These are phyloP conservation scores for Salix arbutifolia DNA, from an alignment of 345 rosid species.

Conservation along the genomic window DNA sequence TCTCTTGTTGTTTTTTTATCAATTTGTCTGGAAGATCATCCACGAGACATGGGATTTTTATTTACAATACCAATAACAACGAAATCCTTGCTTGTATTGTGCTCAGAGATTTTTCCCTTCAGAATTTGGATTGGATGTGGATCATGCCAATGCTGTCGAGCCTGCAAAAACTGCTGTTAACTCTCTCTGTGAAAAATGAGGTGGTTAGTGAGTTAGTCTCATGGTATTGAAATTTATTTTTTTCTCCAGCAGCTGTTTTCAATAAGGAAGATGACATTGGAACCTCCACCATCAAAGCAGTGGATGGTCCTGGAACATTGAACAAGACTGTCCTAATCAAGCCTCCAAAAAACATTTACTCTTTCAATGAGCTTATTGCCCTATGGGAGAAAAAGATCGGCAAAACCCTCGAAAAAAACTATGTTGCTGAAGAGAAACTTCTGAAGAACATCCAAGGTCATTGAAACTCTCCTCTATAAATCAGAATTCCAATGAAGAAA, in stretches of 20 bases:
- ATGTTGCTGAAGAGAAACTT: slow-evolving; percentile 28
- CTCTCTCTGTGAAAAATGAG: neutral
- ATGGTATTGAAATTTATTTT: neutral
- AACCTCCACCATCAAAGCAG: slow-evolving; percentile 32
- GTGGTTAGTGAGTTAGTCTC: neutral
- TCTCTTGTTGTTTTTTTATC: neutral
- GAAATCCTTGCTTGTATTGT: neutral
- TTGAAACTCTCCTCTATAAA: neutral
- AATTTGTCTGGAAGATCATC: neutral
- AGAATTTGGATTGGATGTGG: slow-evolving; percentile 27
- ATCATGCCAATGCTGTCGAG: slow-evolving; percentile 24
- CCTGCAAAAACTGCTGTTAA: slow-evolving; percentile 13
- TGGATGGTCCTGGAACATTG: slow-evolving; percentile 34
- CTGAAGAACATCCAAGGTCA: slow-evolving; percentile 31
- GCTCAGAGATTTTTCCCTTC: slow-evolving; percentile 30
- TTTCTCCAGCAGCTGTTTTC: slow-evolving; percentile 10
- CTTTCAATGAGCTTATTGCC: slow-evolving; percentile 29
- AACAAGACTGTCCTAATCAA: slow-evolving; percentile 29
- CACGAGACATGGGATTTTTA: neutral
- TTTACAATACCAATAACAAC: too few relatives aligned
- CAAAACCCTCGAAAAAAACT: slow-evolving; percentile 27
- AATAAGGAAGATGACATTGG: slow-evolving; percentile 22
- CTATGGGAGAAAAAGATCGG: slow-evolving; percentile 35
- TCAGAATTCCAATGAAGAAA: neutral
- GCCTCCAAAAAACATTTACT: slow-evolving; percentile 20